Evolutionary conservation across 2,329 filamentous ascomycete species (phyloP), one percentile per base, ranked within the genome.

Genomic region (Claviceps sp.): DNA sequence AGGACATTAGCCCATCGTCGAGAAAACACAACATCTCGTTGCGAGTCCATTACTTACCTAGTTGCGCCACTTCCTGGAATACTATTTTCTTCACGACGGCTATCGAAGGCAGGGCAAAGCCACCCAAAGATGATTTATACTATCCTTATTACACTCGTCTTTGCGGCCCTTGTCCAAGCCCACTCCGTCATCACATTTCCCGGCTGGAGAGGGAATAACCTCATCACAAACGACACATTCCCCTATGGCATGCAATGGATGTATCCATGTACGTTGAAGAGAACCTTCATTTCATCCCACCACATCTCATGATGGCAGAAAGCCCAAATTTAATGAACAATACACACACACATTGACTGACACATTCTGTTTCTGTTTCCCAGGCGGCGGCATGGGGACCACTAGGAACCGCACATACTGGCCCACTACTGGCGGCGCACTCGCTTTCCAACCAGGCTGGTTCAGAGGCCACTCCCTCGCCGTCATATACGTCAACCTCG

Each of bases 171-270:
- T 60, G 72, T 73, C 56, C 71, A 76, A 37, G 82, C 83, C n/a
- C 88, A 94, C 66, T 86, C 78, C n/a, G 78, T 95, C 63, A 84
- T 95, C 66, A 83, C 84, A 56, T 94, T 94, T 64, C 89, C 88
- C 0, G 86, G 86, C 59, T 91, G 85, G 82, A 73, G 89, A 77
- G 89, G 88, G 57, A 84, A 95, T 72, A 94, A 88, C 65, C 78
- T 95, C 56, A 77, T 85, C 63, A 85, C 84, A 44, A 94, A 88
- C 65, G 81, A 79, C 2, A 82, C 78, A 0, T 93, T 81, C 60
- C 89, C 89, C 1, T 95, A 86, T 59, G 90, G 89, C 70, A 91
- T 93, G 86, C 86, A 95, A 72, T 96, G 89, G 89, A 82, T 84
- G 66, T 95, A 95, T 73, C 89, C 90, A 68, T 96, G 89, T 95